A percentile compares a stretch with the other conserved stretches of the same genome.
These are phyloP conservation scores for Pythium volutum DNA, from an alignment of 352 stramenopile genomes.

Conservation along the genomic window DNA sequence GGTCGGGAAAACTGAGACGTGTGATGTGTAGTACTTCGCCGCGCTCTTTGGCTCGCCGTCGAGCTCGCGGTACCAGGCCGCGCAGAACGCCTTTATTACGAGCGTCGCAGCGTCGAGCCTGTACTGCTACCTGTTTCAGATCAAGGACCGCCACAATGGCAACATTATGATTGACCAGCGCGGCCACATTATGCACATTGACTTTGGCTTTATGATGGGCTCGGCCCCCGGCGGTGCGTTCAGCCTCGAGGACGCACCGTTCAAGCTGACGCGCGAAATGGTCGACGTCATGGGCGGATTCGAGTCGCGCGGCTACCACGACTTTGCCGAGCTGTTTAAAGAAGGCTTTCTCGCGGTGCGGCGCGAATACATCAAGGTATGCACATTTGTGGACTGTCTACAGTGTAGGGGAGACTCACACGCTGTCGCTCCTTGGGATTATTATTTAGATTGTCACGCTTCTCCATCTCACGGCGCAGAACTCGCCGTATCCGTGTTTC, in stretches of 20 bases:
- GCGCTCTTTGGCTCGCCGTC: slow-evolving; percentile 51
- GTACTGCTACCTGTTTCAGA: slow-evolving; percentile 91
- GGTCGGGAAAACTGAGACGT: too few relatives aligned
- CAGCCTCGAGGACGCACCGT: slow-evolving; percentile 92
- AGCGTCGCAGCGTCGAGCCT: slow-evolving; percentile 92
- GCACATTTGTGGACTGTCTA: neutral
- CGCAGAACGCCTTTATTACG: slow-evolving; percentile 87
- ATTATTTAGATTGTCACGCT: slow-evolving; percentile 70
- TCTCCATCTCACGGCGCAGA: slow-evolving; percentile 85
- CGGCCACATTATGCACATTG: slow-evolving; percentile 94
- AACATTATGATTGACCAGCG: slow-evolving; percentile 94
- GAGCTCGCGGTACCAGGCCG: slow-evolving; percentile 50
- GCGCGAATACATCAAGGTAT: slow-evolving; percentile 70
- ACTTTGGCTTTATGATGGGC: slow-evolving; percentile 96
- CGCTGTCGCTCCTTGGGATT: too few relatives aligned
- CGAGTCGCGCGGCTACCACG: slow-evolving; percentile 65
- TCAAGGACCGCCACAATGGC: slow-evolving; percentile 96
- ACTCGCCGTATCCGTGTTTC: slow-evolving; percentile 91
- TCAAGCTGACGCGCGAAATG: slow-evolving; percentile 96
- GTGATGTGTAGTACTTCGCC: slow-evolving; percentile 23
- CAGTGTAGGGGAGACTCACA: neutral
- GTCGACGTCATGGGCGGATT: slow-evolving; percentile 90
- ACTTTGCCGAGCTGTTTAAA: slow-evolving; percentile 86
- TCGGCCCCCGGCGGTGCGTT: slow-evolving; percentile 93
- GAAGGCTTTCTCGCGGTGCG: slow-evolving; percentile 91